phyloP scores from a whole-genome alignment of 306 rosid genomes.

The Quercus dentata region DNA sequence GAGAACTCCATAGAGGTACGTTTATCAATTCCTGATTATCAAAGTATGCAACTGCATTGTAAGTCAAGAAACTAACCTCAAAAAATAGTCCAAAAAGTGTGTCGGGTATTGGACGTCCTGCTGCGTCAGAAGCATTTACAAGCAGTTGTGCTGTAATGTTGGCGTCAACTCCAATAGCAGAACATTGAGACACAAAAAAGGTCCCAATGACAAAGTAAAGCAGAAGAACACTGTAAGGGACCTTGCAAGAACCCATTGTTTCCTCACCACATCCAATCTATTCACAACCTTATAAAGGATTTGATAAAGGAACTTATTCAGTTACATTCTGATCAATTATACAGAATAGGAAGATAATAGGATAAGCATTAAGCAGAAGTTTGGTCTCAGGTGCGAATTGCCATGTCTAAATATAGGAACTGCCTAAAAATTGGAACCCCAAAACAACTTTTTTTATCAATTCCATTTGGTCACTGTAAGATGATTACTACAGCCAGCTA shows the following conservation, averaged over 20 bases:
- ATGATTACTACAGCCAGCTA: background rate
- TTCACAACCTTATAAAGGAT: conserved; percentile 29
- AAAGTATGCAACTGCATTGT: background rate
- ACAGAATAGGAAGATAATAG: background rate
- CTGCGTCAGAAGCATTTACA: conserved; percentile 65
- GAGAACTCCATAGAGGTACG: background rate
- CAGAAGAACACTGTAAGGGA: conserved; percentile 33
- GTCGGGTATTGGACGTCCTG: conserved; percentile 46
- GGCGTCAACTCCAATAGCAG: conserved; percentile 39
- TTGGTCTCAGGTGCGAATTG: background rate
- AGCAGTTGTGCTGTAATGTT: conserved; percentile 34
- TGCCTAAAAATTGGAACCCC: background rate
- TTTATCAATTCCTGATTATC: background rate
- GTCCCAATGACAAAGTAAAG: conserved; percentile 38
- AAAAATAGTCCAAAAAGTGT: conserved; percentile 82
- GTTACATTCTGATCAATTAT: conserved; percentile 12
- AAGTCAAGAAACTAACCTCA: conserved; percentile 48
- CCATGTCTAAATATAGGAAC: background rate
- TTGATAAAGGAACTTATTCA: conserved; percentile 4
- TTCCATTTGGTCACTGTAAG: background rate
- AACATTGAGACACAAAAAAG: conserved; percentile 33
- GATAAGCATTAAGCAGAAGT: background rate
- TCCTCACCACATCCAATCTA: conserved; percentile 45
- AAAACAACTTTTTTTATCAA: background rate
- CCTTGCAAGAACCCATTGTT: conserved; percentile 51